These are phyloP conservation scores for Pseudogymnoascus sp. DNA, from an alignment of 2,329 filamentous ascomycete species.

Conservation along the genomic window DNA sequence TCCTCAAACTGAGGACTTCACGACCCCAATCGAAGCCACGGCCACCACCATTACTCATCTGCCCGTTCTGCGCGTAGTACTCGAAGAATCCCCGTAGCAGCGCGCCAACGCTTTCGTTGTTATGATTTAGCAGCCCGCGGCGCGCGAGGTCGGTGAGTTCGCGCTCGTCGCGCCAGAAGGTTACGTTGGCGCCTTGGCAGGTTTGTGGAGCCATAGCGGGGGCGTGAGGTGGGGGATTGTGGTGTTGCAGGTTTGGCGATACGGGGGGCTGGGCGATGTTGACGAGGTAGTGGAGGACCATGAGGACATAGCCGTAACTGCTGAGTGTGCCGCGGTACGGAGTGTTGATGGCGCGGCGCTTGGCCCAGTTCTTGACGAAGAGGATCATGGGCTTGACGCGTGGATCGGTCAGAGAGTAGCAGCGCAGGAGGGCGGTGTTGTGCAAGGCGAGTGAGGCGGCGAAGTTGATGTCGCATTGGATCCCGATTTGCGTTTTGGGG, in stretches of 20 bases:
- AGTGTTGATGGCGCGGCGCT: constrained; percentile 75
- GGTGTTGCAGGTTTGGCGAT: constrained; percentile 70
- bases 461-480: constrained; percentile 90
- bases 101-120: constrained; percentile 59
- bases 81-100: constrained; percentile 80
- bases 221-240: constrained; percentile 35
- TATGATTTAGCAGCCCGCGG: constrained; percentile 54
- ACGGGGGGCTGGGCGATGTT: constrained; percentile 76
- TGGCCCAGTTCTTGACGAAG: constrained; percentile 89
- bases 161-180: constrained; percentile 69
- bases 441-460: constrained; percentile 74
- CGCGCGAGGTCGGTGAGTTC: constrained; percentile 56
- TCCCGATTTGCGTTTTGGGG: constrained; percentile 66
- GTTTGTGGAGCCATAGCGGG: constrained; percentile 34
- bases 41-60: constrained; percentile 41
- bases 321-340: constrained; percentile 79
- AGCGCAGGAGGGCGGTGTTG: constrained; percentile 74
- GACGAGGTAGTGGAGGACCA: constrained; percentile 85
- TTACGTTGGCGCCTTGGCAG: constrained; percentile 60
- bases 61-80: constrained; percentile 62
- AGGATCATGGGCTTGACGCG: constrained; percentile 71
- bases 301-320: constrained; percentile 84
- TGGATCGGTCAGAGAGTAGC: constrained; percentile 71
- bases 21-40: constrained; percentile 68
- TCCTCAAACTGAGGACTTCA: constrained; percentile 71